These are phyloP conservation scores for Pythium scleroteichum DNA, from an alignment of 352 stramenopile genomes.

Conservation along the genomic window DNA sequence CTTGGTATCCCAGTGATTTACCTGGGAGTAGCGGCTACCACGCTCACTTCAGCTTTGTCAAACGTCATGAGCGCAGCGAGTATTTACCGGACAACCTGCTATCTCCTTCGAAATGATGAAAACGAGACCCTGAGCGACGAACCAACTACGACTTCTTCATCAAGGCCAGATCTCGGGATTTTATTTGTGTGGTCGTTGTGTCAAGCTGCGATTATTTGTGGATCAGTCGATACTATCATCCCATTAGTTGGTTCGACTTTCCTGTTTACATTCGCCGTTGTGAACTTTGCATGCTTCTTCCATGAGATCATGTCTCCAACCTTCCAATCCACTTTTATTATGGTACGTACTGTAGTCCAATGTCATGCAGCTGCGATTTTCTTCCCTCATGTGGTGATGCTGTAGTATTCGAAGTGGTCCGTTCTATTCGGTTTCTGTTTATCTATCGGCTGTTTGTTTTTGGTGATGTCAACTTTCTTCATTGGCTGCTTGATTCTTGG, in stretches of 20 bases:
- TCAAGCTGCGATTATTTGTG: constrained; percentile 37
- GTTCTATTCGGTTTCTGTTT: constrained; percentile 42
- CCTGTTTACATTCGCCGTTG: constrained; percentile 44
- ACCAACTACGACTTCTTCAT: neutral
- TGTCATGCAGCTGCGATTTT: no score
- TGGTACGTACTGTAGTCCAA: constrained; percentile 32
- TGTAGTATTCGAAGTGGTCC: constrained; percentile 57
- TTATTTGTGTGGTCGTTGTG: constrained; percentile 37
- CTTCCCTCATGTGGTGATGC: neutral
- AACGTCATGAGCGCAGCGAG: constrained; percentile 40
- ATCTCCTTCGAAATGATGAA: neutral
- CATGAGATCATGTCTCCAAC: constrained; percentile 43
- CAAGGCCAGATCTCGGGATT: neutral
- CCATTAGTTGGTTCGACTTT: constrained; percentile 45
- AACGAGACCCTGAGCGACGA: no score
- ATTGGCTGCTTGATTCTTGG: constrained; percentile 26
- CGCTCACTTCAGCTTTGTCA: constrained; percentile 48
- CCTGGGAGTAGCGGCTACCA: constrained; percentile 41
- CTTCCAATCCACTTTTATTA: constrained; percentile 42
- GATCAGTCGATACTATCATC: constrained; percentile 43
- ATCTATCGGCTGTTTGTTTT: constrained; percentile 43
- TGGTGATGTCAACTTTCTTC: constrained; percentile 48
- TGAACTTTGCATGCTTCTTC: constrained; percentile 63
- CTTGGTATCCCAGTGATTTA: constrained; percentile 46
- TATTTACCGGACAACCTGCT: constrained; percentile 3